These are phyloP conservation scores for Platanthera zijinensis DNA, from an alignment of 106 monocot genomes.

Conservation along the genomic window DNA sequence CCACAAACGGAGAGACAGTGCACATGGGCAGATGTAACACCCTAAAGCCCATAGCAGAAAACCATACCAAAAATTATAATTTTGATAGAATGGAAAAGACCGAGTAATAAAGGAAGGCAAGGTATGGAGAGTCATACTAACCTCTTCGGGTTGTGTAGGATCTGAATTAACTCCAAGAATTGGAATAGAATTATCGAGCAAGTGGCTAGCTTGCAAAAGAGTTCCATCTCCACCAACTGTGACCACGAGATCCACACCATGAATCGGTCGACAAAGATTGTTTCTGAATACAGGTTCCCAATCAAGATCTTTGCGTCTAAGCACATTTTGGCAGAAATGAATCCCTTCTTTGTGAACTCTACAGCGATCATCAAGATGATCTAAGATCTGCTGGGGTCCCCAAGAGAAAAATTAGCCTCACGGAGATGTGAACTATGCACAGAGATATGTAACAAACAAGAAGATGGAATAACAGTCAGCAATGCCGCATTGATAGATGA, in stretches of 20 bases:
- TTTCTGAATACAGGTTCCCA: slow-evolving; percentile 49
- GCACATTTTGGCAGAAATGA: slow-evolving; percentile 54
- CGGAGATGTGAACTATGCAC: not conserved
- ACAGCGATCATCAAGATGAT: slow-evolving; percentile 76
- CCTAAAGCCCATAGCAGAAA: no score
- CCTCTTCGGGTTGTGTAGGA: slow-evolving; percentile 78
- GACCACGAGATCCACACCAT: slow-evolving; percentile 65
- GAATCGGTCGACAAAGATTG: slow-evolving; percentile 55
- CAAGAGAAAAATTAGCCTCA: slow-evolving; percentile 1
- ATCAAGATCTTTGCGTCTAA: slow-evolving; percentile 46
- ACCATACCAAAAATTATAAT: no score
- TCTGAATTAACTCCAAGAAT: slow-evolving; percentile 95
- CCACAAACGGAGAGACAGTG: no score
- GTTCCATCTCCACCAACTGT: slow-evolving; percentile 96
- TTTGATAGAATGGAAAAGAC: not conserved
- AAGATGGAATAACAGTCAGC: no score
- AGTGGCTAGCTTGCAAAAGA: slow-evolving; percentile 79
- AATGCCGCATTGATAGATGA: no score
- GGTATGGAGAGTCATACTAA: slow-evolving; percentile 5
- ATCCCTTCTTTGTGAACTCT: slow-evolving; percentile 76
- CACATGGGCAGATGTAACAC: no score
- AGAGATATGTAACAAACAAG: not conserved
- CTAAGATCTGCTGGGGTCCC: slow-evolving; percentile 41
- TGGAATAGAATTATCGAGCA: slow-evolving; percentile 58
- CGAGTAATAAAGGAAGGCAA: not conserved